A percentile compares a stretch with the other conserved stretches of the same genome.
Evolutionary conservation across 306 rosid species (phyloP).

Genomic region (Vigna reflexopilosa): DNA sequence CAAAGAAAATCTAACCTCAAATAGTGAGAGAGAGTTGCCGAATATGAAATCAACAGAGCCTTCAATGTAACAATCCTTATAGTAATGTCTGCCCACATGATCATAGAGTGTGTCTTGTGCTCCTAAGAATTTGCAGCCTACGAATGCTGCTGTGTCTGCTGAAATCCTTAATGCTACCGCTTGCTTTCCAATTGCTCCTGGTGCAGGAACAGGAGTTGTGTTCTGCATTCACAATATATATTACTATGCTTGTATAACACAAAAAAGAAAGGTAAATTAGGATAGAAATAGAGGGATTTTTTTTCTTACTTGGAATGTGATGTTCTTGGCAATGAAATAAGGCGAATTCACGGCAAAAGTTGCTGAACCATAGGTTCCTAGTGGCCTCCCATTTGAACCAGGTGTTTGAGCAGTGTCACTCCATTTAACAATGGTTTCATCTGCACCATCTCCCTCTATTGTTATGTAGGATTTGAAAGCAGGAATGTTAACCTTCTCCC

Average conservation of each 20-base stretch:
- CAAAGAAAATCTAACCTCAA: constrained; percentile 60
- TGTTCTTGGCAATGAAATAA: constrained; percentile 92
- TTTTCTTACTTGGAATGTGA: constrained; percentile 77
- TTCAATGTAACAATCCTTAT: constrained; percentile 94
- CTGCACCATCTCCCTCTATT: constrained; percentile 93
- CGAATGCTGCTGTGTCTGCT: constrained; percentile 84
- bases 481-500: constrained; percentile 92
- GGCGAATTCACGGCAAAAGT: constrained; percentile 92
- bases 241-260: neutral
- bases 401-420: constrained; percentile 96
- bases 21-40: constrained; percentile 87
- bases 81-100: constrained; percentile 90
- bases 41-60: constrained; percentile 99
- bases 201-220: constrained; percentile 78
- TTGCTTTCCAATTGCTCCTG: constrained; percentile 85
- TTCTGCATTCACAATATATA: constrained; percentile 59
- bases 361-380: constrained; percentile 90
- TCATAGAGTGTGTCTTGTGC: constrained; percentile 96
- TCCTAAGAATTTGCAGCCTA: constrained; percentile 84
- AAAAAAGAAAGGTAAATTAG: neutral
- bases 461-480: constrained; percentile 82
- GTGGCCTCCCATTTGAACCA: constrained; percentile 70
- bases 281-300: neutral
- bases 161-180: constrained; percentile 97
- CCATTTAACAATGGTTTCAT: constrained; percentile 90